A percentile compares a stretch with the other conserved stretches of the same genome.
Evolutionary conservation across 371 early-diverging fungal species (phyloP).

Genomic region (Sanchytrium tribonematis): DNA sequence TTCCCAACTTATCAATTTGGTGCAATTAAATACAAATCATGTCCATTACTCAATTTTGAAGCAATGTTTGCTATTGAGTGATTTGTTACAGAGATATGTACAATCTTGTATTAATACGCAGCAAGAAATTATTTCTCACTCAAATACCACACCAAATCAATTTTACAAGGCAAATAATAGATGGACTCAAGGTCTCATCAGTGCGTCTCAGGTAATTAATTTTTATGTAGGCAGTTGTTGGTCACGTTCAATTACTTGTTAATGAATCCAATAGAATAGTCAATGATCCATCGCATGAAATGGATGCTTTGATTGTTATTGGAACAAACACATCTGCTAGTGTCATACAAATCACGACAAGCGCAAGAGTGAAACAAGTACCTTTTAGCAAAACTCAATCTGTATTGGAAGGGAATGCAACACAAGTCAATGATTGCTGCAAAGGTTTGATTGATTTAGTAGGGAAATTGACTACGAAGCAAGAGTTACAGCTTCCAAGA

Average conservation of each 20-base stretch:
- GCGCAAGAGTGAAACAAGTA: conserved; percentile 71
- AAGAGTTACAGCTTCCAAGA: neutral
- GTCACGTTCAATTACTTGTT: conserved; percentile 63
- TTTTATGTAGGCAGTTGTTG: conserved; percentile 71
- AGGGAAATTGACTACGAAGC: conserved; percentile 36
- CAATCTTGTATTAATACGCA: too few species aligned
- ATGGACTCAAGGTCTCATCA: conserved; percentile 93
- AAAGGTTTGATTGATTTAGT: conserved; percentile 50
- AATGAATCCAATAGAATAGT: conserved; percentile 86
- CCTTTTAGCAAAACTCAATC: conserved; percentile 70
- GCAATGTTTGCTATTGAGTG: too few species aligned
- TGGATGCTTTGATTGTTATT: conserved; percentile 80
- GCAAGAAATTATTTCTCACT: conserved; percentile 82
- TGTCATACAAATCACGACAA: conserved; percentile 85
- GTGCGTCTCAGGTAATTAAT: too few species aligned
- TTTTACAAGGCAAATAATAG: conserved; percentile 94
- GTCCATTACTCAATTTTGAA: too few species aligned
- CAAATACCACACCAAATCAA: conserved; percentile 48
- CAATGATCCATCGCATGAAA: conserved; percentile 41
- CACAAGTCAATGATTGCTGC: conserved; percentile 66
- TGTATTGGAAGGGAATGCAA: conserved; percentile 62
- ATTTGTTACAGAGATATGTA: too few species aligned
- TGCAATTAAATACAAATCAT: too few species aligned
- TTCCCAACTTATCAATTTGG: too few species aligned
- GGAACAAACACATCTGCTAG: conserved; percentile 82